Conservation (phyloP, 2,329 filamentous ascomycete species). For the Colletotrichum gloeosporioides region DNA sequence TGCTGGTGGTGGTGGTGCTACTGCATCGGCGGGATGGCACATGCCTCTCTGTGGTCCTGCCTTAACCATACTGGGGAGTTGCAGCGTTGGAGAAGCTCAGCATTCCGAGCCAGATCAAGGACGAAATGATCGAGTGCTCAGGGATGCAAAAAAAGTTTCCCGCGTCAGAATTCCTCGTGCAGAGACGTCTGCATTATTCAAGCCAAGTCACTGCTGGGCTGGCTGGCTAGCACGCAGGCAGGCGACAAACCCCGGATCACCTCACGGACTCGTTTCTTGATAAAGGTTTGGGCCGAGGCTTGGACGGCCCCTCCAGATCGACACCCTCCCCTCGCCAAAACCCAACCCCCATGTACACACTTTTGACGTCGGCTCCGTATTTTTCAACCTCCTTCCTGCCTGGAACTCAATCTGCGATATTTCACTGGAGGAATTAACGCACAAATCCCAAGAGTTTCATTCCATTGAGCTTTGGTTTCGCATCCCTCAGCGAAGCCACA, state of each 20-base stretch:
- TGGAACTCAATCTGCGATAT: background rate
- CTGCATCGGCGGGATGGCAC: slow-evolving; percentile 9
- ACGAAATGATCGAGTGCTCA: background rate
- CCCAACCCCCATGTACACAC: background rate
- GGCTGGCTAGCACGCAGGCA: background rate
- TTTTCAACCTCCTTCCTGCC: slow-evolving; percentile 5
- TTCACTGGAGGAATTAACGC: slow-evolving; percentile 14
- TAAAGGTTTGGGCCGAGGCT: slow-evolving; percentile 13
- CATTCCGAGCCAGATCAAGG: background rate
- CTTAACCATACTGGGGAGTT: background rate
- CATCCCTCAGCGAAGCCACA: background rate
- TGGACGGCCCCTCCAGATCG: slow-evolving; percentile 4
- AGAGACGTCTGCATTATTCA: background rate
- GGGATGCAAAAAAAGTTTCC: background rate
- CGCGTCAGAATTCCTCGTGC: background rate
- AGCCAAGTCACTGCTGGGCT: background rate
- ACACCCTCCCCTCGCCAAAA: background rate
- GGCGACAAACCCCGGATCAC: background rate
- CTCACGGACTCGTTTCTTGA: background rate
- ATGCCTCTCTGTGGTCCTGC: background rate
- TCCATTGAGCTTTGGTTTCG: background rate
- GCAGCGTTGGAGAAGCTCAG: background rate
- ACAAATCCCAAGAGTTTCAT: slow-evolving; percentile 7
- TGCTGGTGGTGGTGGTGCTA: background rate
- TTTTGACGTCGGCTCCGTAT: slow-evolving; percentile 1